phyloP scores from a whole-genome alignment of 2,329 filamentous ascomycete species.

The Onygenales sp. region DNA sequence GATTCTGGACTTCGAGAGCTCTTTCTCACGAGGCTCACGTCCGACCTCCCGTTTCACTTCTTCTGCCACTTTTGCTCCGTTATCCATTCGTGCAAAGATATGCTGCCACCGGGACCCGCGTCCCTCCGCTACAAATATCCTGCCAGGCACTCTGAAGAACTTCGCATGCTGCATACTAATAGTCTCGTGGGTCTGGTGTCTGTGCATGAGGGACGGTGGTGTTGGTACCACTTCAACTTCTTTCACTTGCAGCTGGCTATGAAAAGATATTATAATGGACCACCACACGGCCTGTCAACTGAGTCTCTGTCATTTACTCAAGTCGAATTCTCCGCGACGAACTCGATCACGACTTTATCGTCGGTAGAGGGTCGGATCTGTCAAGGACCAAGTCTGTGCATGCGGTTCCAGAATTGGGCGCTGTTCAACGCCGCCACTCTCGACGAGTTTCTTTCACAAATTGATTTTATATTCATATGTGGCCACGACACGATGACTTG shows the following conservation, averaged over 20 bases:
- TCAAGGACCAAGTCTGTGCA: not conserved
- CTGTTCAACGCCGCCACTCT: not conserved
- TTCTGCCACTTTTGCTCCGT: not conserved
- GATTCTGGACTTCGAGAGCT: not conserved
- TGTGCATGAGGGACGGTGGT: not conserved
- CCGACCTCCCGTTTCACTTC: not conserved
- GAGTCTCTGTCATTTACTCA: not conserved
- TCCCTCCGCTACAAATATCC: not conserved
- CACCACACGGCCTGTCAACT: not conserved
- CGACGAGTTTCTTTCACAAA: not conserved
- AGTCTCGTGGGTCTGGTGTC: too few relatives aligned
- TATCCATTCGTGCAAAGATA: not conserved
- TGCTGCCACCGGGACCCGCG: not conserved
- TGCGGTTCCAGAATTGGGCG: not conserved
- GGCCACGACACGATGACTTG: not conserved
- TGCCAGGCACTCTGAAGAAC: not conserved
- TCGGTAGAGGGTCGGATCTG: not conserved
- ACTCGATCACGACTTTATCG: not conserved
- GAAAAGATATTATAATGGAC: not conserved
- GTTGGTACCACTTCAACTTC: not conserved
- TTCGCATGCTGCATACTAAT: too few relatives aligned
- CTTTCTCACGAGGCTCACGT: not conserved
- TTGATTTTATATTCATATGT: not conserved
- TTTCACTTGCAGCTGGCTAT: not conserved
- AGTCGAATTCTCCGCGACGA: not conserved